phyloP scores from a whole-genome alignment of 192 early-diverging fungal species.

The Backusella psychrophila region DNA sequence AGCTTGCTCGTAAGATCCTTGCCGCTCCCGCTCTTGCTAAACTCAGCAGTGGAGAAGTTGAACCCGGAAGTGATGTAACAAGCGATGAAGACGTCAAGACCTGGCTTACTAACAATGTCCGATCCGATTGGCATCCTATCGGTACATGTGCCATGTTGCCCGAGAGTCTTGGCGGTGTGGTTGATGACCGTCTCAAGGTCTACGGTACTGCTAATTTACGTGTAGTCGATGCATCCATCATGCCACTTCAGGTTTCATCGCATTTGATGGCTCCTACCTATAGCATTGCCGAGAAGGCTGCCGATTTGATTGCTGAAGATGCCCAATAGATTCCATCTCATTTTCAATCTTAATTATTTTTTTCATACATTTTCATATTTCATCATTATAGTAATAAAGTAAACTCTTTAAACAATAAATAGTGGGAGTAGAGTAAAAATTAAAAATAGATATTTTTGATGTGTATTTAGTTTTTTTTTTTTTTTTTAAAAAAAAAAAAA shows the following conservation, averaged over 20 bases:
- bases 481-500: not conserved
- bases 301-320: slow-evolving; percentile 25
- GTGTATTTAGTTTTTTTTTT: not conserved
- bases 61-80: not conserved
- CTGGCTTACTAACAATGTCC: not conserved
- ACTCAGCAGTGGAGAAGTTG: not conserved
- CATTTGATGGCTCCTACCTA: slow-evolving; percentile 18
- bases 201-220: slow-evolving; percentile 26
- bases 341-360: not conserved
- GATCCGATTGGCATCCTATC: not conserved
- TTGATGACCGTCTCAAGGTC: slow-evolving; percentile 25
- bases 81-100: not conserved
- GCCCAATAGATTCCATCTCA: not conserved
- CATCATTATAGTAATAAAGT: not conserved
- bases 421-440: not conserved
- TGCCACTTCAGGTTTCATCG: slow-evolving; percentile 19
- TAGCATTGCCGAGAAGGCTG: slow-evolving; percentile 29
- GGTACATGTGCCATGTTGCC: not conserved
- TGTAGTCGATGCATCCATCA: slow-evolving; percentile 34
- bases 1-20: not conserved
- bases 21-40: not conserved
- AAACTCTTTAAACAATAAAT: not conserved
- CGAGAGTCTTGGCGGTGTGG: slow-evolving; percentile 15
- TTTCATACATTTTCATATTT: not conserved
- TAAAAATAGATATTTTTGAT: not conserved